phyloP scores from a whole-genome alignment of 352 stramenopile genomes.

The Aphanomyces cochlioides region DNA sequence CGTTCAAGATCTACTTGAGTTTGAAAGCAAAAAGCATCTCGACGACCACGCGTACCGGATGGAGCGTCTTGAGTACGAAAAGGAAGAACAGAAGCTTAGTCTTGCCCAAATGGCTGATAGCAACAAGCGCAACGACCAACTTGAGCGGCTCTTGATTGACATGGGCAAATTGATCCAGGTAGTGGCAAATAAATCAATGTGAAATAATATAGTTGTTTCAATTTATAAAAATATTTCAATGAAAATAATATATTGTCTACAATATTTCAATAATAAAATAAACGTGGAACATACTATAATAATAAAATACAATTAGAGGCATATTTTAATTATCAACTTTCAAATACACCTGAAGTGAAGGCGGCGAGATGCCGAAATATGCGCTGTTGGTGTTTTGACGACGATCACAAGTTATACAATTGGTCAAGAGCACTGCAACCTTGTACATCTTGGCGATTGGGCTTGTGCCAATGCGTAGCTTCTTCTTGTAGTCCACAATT shows the following conservation, averaged over 20 bases:
- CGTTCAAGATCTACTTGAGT: conserved; percentile 1
- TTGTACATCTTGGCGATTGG: conserved; percentile 13
- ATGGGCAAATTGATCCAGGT: conserved; percentile 1
- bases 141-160: not conserved
- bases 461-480: not conserved
- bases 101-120: not conserved
- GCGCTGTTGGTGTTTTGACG: conserved; percentile 1
- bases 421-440: conserved; percentile 19
- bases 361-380: conserved; percentile 7
- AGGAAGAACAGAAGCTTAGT: not conserved
- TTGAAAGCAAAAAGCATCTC: not conserved
- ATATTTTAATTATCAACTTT: not conserved
- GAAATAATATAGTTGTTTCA: not conserved
- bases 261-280: too few relatives aligned
- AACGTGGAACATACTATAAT: too few relatives aligned
- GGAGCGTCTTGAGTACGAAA: conserved; percentile 1
- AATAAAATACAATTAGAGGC: too few relatives aligned
- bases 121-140: not conserved
- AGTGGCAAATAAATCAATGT: not conserved
- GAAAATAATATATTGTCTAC: too few relatives aligned
- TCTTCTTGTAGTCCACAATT: conserved; percentile 23
- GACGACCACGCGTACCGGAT: not conserved
- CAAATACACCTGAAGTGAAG: conserved; percentile 8
- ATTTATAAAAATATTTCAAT: too few relatives aligned
- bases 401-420: conserved; percentile 21